Conservation (phyloP, 805 yeast genomes). For the Candida koratica region DNA sequence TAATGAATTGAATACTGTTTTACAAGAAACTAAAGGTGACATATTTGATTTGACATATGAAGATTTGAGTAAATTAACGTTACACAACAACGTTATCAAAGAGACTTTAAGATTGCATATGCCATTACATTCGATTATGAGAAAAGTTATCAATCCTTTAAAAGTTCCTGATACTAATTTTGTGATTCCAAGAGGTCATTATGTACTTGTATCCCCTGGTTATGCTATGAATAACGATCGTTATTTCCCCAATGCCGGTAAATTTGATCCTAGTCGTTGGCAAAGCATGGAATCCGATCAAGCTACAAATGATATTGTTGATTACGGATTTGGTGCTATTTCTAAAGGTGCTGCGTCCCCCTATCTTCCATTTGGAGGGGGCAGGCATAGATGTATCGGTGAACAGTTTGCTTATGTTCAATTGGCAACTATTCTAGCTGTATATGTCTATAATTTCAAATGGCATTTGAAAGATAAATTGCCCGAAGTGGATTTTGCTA, state of each 20-base stretch:
- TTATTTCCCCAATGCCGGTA: constrained; percentile 72
- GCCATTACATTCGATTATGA: constrained; percentile 94
- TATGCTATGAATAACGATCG: constrained; percentile 72
- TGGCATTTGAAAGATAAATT: constrained; percentile 58
- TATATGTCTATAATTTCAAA: constrained; percentile 68
- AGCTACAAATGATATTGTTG: constrained; percentile 45
- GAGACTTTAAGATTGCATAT: constrained; percentile 95
- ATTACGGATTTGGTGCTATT: constrained; percentile 95
- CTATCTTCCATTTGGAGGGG: constrained; percentile 97
- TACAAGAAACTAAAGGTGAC: constrained; percentile 48
- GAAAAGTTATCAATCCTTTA: constrained; percentile 78
- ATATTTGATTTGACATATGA: constrained; percentile 70
- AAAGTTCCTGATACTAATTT: constrained; percentile 73
- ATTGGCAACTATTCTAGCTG: constrained; percentile 76
- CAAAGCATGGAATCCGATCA: constrained; percentile 19
- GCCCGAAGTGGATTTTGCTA: constrained; percentile 73
- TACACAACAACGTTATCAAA: constrained; percentile 78
- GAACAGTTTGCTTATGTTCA: constrained; percentile 97
- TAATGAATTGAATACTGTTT: constrained; percentile 65
- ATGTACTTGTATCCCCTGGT: constrained; percentile 92
- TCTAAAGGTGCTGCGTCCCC: constrained; percentile 96
- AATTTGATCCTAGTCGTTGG: constrained; percentile 91
- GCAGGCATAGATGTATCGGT: constrained; percentile 98
- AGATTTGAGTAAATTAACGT: constrained; percentile 73
- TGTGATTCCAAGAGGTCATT: constrained; percentile 85